These are phyloP conservation scores for Hyphodiscus hymeniophilus DNA, from an alignment of 495 filamentous ascomycete genomes.

Conservation along the genomic window DNA sequence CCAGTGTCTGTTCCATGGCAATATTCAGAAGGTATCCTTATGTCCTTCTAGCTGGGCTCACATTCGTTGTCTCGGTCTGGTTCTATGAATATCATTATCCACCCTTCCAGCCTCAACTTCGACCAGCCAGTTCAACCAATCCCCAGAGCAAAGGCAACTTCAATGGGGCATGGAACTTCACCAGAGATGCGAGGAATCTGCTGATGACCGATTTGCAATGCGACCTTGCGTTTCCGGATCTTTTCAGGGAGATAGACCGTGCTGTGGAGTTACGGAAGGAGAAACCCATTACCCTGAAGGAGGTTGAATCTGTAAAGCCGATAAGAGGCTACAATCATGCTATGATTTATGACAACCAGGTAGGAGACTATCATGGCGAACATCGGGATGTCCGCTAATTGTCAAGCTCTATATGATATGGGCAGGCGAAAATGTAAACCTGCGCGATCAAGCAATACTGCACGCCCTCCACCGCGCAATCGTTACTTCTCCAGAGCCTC, in stretches of 20 bases:
- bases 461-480: conserved; percentile 31
- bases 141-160: no score
- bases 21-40: no score
- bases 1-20: no score
- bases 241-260: conserved; percentile 38
- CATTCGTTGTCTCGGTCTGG: no score
- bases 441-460: conserved; percentile 6
- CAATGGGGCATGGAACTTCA: no score
- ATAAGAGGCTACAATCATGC: conserved; percentile 33
- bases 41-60: no score
- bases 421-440: neutral
- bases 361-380: conserved; percentile 2
- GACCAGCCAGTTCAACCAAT: no score
- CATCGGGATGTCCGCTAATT: neutral
- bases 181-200: conserved; percentile 2
- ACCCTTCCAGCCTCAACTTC: no score
- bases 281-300: conserved; percentile 24
- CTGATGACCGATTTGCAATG: conserved; percentile 31
- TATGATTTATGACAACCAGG: conserved; percentile 34
- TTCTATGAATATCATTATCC: no score
- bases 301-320: conserved; percentile 26
- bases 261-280: conserved; percentile 19
- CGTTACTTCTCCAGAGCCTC: conserved; percentile 29
- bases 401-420: conserved; percentile 8
- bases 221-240: conserved; percentile 34